Conservation (phyloP, 2,329 filamentous ascomycete species). For the Aspergillus tanneri region DNA sequence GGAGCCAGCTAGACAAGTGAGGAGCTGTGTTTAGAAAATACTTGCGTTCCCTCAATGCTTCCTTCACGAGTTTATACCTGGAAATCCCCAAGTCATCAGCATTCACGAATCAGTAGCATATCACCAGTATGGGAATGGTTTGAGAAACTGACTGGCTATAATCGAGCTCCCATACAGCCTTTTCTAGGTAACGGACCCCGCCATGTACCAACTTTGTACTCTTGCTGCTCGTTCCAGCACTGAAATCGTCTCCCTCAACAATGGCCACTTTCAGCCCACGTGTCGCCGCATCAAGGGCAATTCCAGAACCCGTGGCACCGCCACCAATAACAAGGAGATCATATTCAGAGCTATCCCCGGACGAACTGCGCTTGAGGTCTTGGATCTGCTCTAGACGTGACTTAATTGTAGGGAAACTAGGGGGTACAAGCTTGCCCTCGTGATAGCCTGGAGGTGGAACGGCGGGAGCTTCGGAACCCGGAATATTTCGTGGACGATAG, state of each 20-base stretch:
- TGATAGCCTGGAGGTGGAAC: constrained; percentile 64
- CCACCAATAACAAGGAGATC: constrained; percentile 77
- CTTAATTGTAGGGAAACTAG: constrained; percentile 53
- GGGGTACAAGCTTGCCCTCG: constrained; percentile 57
- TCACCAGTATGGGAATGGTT: not conserved
- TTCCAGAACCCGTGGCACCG: constrained; percentile 75
- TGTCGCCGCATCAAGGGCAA: constrained; percentile 77
- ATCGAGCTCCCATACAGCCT: constrained; percentile 81
- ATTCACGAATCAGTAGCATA: not conserved
- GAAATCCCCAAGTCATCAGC: constrained; percentile 8
- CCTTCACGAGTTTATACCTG: constrained; percentile 69
- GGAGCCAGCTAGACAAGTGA: constrained; percentile 76
- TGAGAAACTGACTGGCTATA: constrained; percentile 65
- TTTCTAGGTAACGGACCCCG: constrained; percentile 80
- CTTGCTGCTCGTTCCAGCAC: constrained; percentile 78
- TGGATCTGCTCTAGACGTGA: constrained; percentile 52
- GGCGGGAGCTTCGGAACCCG: constrained; percentile 60
- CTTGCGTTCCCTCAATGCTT: constrained; percentile 77
- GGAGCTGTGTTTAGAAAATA: constrained; percentile 82
- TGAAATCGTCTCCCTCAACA: constrained; percentile 81
- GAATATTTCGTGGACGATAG: constrained; percentile 64
- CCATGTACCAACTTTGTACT: constrained; percentile 86
- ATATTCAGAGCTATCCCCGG: constrained; percentile 49
- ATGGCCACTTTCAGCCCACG: constrained; percentile 76
- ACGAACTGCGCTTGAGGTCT: constrained; percentile 49